phyloP scores from a whole-genome alignment of 495 filamentous ascomycete species.

The Pseudotulostoma volvatum region DNA sequence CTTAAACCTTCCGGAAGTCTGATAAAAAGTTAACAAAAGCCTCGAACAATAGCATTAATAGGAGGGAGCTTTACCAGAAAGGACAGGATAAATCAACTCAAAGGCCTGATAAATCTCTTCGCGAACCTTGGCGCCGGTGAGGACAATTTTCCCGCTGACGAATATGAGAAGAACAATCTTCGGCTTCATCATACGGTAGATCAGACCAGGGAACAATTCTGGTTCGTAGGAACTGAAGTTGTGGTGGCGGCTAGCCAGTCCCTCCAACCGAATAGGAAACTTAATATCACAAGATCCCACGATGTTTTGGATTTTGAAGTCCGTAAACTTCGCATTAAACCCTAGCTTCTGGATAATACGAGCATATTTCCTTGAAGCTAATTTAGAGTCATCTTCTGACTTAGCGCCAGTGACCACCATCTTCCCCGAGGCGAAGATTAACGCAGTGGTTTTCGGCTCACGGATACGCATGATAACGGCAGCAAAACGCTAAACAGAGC shows the following conservation, averaged over 20 bases:
- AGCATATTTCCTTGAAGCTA: constrained; percentile 94
- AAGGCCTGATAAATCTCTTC: constrained; percentile 99
- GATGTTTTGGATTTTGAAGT: constrained; percentile 99
- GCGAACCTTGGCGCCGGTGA: constrained; percentile 94
- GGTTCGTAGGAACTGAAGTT: constrained; percentile 99
- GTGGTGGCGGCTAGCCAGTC: constrained; percentile 88
- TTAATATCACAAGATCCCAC: constrained; percentile 98
- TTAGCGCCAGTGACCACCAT: constrained; percentile 99
- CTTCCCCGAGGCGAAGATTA: constrained; percentile 97
- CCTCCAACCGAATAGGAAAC: constrained; percentile 95
- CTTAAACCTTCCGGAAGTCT: constrained; percentile 56
- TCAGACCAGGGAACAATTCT: constrained; percentile 95
- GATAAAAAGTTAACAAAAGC: constrained; percentile 13
- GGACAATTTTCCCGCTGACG: constrained; percentile 95
- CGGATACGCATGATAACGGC: constrained; percentile 99
- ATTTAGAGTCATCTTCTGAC: constrained; percentile 93
- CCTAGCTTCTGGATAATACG: constrained; percentile 99
- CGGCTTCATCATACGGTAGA: constrained; percentile 99
- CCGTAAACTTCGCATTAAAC: constrained; percentile 98
- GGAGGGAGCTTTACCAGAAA: constrained; percentile 50
- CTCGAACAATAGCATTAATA: not conserved
- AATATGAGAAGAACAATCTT: constrained; percentile 99
- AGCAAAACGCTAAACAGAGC: constrained; percentile 75
- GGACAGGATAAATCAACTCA: constrained; percentile 96
- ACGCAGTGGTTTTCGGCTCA: constrained; percentile 92